Evolutionary conservation across 1,284 basidiomycete genomes (phyloP), one percentile per base, ranked within the genome.

Genomic region (Moesziomyces sp.): DNA sequence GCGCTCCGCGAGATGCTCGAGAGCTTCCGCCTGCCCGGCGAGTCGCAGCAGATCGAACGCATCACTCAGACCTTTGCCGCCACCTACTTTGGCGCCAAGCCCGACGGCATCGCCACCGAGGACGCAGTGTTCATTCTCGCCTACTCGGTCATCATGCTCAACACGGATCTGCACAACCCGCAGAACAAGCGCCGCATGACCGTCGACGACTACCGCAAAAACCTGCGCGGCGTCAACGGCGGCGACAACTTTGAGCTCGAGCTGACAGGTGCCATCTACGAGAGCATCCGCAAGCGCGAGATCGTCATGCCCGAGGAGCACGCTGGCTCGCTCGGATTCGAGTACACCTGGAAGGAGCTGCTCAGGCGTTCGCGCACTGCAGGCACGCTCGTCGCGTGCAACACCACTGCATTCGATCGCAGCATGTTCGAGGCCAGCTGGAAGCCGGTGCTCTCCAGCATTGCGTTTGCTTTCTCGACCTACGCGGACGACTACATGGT

Each of bases 231-330:
- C 6, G 93, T 97, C 47, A 99, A 99, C 81, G 91, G 91, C 58
- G 91, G 91, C 26, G 86, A 88, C 24, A 90, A 97, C 82, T 99
- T 99, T 83, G 89, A 91, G 19, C 85, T 89, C 0, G 93, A 93
- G 67, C 97, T 93, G 83, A 86, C 98, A 76, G 93, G 94, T 78
- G 73, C 88, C 42, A 93, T 98, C 62, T 99, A 96, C 79, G 94
- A 98, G 73, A 93, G 92, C 5, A 96, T 99, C 79, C 90, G 93
- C 49, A 95, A 93, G 85, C 88, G 90, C 48, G 97, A 99, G 86
- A 98, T 99, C 68, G 89, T 99, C 52, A 92, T 99, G 90, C 96
- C 97, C 0, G 95, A 99, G 85, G 97, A 99, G 82, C 97, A 99
- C 81, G 92, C 91, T 5, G 97, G 97, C 1, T 93, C 95, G 84